phyloP scores from a whole-genome alignment of 345 rosid species.

The Carallia brachiata region DNA sequence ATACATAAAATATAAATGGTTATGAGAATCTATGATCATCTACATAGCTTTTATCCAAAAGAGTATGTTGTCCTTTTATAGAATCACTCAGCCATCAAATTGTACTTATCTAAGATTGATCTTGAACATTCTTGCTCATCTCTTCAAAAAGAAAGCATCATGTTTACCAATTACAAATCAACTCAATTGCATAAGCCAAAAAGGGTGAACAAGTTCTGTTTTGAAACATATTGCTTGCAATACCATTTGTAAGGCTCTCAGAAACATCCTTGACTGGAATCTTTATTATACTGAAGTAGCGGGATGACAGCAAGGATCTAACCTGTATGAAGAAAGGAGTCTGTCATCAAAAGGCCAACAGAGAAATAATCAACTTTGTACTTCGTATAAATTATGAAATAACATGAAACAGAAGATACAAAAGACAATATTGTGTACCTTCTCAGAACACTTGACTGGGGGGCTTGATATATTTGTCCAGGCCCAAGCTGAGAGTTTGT shows the following conservation, averaged over 20 bases:
- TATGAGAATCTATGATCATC: background rate
- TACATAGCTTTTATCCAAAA: background rate
- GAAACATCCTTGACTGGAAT: conserved; percentile 65
- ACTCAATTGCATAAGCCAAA: no score
- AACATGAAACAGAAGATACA: background rate
- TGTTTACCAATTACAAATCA: no score
- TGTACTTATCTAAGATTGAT: no score
- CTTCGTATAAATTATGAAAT: background rate
- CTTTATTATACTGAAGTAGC: conserved; percentile 52
- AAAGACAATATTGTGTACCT: conserved; percentile 36
- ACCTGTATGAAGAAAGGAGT: conserved; percentile 43
- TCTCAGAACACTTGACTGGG: conserved; percentile 54
- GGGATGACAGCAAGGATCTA: conserved; percentile 50
- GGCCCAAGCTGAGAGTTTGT: conserved; percentile 48
- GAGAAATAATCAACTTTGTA: background rate
- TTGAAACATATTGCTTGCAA: background rate
- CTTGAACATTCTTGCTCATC: no score
- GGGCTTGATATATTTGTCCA: conserved; percentile 72
- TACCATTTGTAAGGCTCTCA: conserved; percentile 59
- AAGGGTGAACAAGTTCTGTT: no score
- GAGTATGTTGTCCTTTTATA: background rate
- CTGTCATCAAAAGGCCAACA: background rate
- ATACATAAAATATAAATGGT: conserved; percentile 10
- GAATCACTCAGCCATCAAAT: no score
- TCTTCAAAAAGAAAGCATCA: no score